phyloP scores from a whole-genome alignment of 2,329 filamentous ascomycete genomes.

The Sporothrix mexicana region DNA sequence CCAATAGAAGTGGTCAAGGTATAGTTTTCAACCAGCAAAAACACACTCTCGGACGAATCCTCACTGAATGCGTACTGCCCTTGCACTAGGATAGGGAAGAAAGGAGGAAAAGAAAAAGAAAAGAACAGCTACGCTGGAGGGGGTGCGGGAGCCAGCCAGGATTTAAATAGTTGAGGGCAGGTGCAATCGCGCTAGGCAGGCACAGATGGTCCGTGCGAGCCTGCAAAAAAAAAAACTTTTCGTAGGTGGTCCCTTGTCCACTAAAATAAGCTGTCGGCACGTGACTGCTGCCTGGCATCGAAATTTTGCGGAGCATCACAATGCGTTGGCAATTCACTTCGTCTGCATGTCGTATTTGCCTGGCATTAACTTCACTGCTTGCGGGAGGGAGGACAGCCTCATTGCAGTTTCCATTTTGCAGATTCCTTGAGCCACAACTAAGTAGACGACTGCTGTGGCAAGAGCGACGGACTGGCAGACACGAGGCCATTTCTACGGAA shows the following conservation, averaged over 20 bases:
- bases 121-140: slow-evolving; percentile 18
- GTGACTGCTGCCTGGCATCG: neutral
- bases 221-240: slow-evolving; percentile 36
- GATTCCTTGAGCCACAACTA: neutral
- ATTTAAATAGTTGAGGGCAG: slow-evolving; percentile 37
- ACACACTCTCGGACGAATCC: slow-evolving; percentile 84
- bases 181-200: neutral
- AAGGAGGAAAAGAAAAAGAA: slow-evolving; percentile 45
- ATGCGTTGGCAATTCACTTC: too few species aligned
- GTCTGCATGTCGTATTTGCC: too few species aligned
- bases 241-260: too few species aligned
- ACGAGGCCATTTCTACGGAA: neutral
- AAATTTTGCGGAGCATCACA: too few species aligned
- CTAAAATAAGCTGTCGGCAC: neutral
- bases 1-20: slow-evolving; percentile 76
- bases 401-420: too few species aligned
- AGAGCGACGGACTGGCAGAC: neutral
- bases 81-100: slow-evolving; percentile 68
- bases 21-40: slow-evolving; percentile 93
- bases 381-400: too few species aligned
- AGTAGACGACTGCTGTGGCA: neutral
- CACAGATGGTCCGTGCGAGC: slow-evolving; percentile 40
- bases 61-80: slow-evolving; percentile 80
- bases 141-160: slow-evolving; percentile 14
- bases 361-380: too few species aligned